Percentiles rank a stretch among this genome's conserved stretches.
Conservation (phyloP, 148 eudicot genomes). For the Polygonum aviculare region DNA sequence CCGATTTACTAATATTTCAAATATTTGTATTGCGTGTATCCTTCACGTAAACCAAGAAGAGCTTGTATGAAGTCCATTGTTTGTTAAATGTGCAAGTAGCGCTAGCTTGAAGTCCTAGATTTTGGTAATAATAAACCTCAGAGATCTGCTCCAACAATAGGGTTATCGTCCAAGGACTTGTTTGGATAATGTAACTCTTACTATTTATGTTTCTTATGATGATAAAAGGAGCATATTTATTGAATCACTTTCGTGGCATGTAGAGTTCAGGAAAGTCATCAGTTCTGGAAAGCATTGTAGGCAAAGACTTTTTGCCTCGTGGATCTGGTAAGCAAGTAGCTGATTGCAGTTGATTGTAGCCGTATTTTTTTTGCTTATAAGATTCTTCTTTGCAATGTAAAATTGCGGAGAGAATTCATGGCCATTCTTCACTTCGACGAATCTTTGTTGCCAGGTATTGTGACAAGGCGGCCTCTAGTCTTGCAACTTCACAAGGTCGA, state of each 20-base stretch:
- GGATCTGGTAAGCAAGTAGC: slow-evolving; percentile 65
- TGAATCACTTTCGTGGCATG: slow-evolving; percentile 17
- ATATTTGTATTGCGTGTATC: background rate
- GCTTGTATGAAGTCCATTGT: background rate
- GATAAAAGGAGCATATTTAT: background rate
- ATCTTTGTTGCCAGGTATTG: slow-evolving; percentile 56
- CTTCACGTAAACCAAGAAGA: background rate
- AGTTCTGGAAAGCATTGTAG: slow-evolving; percentile 89
- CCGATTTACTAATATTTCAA: background rate
- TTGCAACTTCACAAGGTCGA: slow-evolving; percentile 88
- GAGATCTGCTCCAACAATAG: background rate
- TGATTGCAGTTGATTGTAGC: background rate
- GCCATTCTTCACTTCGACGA: slow-evolving; percentile 1
- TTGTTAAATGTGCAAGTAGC: background rate
- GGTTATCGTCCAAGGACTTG: background rate
- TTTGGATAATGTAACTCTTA: background rate
- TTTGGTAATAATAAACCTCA: background rate
- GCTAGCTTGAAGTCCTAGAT: background rate
- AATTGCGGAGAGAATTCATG: background rate
- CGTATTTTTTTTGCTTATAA: background rate
- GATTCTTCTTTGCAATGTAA: background rate
- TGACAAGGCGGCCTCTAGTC: slow-evolving; percentile 97
- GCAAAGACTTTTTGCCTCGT: slow-evolving; percentile 98
- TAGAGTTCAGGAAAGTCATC: slow-evolving; percentile 99
- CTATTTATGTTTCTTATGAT: background rate